A percentile compares a stretch with the other conserved stretches of the same genome.
Conservation (phyloP, 164 flowering plant species). For the Nymphaea colorata region DNA sequence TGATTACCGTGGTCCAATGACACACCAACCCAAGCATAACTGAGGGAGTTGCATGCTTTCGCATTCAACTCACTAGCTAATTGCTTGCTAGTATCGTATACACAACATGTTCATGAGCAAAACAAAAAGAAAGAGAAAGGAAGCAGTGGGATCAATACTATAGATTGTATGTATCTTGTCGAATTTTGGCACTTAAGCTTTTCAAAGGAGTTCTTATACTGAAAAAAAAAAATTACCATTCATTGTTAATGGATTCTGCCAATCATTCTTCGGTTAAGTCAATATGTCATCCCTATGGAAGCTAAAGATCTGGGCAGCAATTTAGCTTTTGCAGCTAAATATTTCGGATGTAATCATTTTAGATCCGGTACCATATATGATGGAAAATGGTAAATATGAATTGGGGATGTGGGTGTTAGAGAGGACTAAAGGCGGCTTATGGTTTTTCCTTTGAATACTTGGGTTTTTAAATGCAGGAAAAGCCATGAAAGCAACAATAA, state of each 20-base stretch:
- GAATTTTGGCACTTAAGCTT: neutral
- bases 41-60: slow-evolving; percentile 13
- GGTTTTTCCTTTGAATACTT: slow-evolving; percentile 10
- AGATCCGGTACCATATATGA: too few species aligned
- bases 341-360: too few species aligned
- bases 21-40: slow-evolving; percentile 57
- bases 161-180: slow-evolving; percentile 23
- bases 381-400: neutral
- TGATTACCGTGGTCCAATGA: slow-evolving; percentile 39
- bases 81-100: neutral
- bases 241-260: too few species aligned
- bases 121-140: neutral
- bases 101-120: neutral
- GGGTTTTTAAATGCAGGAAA: slow-evolving; percentile 24
- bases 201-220: neutral
- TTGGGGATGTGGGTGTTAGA: neutral
- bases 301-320: too few species aligned
- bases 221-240: neutral
- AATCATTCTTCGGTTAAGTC: too few species aligned
- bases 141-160: neutral
- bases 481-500: slow-evolving; percentile 8
- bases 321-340: too few species aligned
- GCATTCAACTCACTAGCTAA: neutral
- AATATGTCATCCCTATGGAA: too few species aligned
- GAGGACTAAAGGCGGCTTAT: neutral